Conservation (phyloP, 1,139 yeast genomes). For the Scheffersomyces quercinus region DNA sequence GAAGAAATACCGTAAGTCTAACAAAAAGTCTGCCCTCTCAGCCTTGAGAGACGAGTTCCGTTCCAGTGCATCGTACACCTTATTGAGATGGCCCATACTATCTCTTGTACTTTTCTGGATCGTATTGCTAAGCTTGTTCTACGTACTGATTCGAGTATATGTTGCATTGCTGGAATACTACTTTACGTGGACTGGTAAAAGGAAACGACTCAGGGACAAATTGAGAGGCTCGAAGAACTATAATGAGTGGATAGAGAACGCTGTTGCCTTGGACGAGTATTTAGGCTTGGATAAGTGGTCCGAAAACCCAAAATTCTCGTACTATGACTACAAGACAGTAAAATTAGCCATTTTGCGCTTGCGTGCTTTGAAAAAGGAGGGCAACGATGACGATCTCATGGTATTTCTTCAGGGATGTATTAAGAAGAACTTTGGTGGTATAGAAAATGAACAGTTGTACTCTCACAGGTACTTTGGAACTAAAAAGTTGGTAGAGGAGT, state of each 20-base stretch:
- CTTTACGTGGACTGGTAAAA: constrained; percentile 60
- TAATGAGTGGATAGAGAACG: constrained; percentile 63
- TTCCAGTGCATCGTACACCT: constrained; percentile 48
- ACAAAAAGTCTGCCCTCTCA: constrained; percentile 3
- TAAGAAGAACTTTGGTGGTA: constrained; percentile 76
- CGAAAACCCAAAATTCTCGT: constrained; percentile 58
- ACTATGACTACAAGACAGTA: constrained; percentile 68
- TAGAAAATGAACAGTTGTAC: constrained; percentile 69
- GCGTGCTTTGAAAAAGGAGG: constrained; percentile 29
- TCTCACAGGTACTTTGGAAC: constrained; percentile 80
- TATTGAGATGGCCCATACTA: constrained; percentile 69
- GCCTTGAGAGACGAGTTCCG: constrained; percentile 44
- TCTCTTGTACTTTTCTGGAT: constrained; percentile 57
- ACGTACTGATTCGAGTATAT: constrained; percentile 56
- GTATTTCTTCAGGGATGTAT: constrained; percentile 65
- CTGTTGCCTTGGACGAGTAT: constrained; percentile 55
- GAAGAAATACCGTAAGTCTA: constrained; percentile 2
- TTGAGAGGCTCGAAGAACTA: constrained; percentile 53
- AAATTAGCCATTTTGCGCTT: constrained; percentile 51
- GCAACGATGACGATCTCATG: constrained; percentile 49
- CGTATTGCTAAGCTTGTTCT: constrained; percentile 45
- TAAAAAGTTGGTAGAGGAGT: constrained; percentile 57
- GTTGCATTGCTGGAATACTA: constrained; percentile 65
- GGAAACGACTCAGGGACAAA: constrained; percentile 49
- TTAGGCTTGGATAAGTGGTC: constrained; percentile 68